Percentiles rank a stretch among this genome's conserved stretches.
These are phyloP conservation scores for Microcera coccophila DNA, from an alignment of 2,329 filamentous ascomycete genomes.

Conservation along the genomic window DNA sequence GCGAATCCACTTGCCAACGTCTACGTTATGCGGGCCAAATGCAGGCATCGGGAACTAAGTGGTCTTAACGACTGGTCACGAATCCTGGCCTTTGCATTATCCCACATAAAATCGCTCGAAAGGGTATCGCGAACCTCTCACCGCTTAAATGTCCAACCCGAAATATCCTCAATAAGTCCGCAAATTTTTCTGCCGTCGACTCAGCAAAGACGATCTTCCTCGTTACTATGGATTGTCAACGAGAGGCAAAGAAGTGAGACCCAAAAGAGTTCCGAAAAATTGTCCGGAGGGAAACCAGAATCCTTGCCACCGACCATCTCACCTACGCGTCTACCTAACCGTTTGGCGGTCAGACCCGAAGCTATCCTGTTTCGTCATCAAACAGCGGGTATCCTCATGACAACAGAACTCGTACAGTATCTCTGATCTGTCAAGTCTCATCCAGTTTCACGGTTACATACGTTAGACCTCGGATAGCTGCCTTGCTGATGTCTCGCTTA, in stretches of 20 bases:
- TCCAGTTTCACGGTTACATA: neutral
- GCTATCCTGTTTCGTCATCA: conserved; percentile 17
- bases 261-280: neutral
- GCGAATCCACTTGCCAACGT: conserved; percentile 4
- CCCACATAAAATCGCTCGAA: conserved; percentile 20
- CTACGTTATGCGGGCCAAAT: conserved; percentile 8
- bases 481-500: neutral
- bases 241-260: neutral
- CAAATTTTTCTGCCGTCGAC: conserved; percentile 19
- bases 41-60: conserved; percentile 13
- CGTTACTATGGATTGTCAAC: neutral
- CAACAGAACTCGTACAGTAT: neutral
- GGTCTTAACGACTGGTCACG: neutral
- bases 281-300: conserved; percentile 5
- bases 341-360: conserved; percentile 27
- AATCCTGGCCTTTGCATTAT: conserved; percentile 24
- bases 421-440: neutral
- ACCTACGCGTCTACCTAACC: conserved; percentile 6
- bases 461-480: neutral
- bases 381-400: conserved; percentile 4
- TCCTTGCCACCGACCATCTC: conserved; percentile 2
- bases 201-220: neutral
- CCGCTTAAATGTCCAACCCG: conserved; percentile 18
- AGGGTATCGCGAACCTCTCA: conserved; percentile 26
- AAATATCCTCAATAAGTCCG: conserved; percentile 23